Percentiles rank a stretch among this genome's conserved stretches.
Conservation (phyloP, 2,329 filamentous ascomycete species). For the Talaromyces sp. region DNA sequence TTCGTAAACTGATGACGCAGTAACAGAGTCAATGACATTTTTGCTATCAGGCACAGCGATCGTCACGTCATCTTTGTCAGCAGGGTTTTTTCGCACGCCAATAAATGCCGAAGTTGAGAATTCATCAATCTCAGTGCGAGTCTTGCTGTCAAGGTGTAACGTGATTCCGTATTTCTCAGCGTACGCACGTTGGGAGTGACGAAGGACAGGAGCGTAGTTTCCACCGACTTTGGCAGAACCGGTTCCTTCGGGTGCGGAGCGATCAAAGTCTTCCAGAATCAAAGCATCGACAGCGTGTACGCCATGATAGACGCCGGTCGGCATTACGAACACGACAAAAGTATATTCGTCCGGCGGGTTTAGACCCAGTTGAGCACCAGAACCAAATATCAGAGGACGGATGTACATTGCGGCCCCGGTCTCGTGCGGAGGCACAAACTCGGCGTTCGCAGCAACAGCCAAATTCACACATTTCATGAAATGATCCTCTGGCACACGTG, state of each 20-base stretch:
- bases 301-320: constrained; percentile 92
- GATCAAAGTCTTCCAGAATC: constrained; percentile 90
- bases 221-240: constrained; percentile 92
- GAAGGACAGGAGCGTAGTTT: constrained; percentile 89
- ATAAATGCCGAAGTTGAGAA: constrained; percentile 95
- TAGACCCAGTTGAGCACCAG: constrained; percentile 79
- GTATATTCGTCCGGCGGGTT: constrained; percentile 88
- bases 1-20: constrained; percentile 71
- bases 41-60: constrained; percentile 84
- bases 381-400: constrained; percentile 83
- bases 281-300: constrained; percentile 80
- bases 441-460: constrained; percentile 84
- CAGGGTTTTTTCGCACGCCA: constrained; percentile 60
- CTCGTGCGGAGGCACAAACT: constrained; percentile 82
- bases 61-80: constrained; percentile 53
- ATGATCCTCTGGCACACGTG: constrained; percentile 69
- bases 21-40: constrained; percentile 84
- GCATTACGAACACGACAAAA: constrained; percentile 84
- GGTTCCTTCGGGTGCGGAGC: constrained; percentile 84
- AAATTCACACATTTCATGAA: constrained; percentile 75
- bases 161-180: constrained; percentile 87
- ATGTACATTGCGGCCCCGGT: constrained; percentile 92
- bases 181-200: constrained; percentile 79
- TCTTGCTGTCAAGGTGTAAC: constrained; percentile 83
- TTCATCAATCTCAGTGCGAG: constrained; percentile 83